Conservation (phyloP, 495 filamentous ascomycete genomes). For the Glutinoglossum americanum region DNA sequence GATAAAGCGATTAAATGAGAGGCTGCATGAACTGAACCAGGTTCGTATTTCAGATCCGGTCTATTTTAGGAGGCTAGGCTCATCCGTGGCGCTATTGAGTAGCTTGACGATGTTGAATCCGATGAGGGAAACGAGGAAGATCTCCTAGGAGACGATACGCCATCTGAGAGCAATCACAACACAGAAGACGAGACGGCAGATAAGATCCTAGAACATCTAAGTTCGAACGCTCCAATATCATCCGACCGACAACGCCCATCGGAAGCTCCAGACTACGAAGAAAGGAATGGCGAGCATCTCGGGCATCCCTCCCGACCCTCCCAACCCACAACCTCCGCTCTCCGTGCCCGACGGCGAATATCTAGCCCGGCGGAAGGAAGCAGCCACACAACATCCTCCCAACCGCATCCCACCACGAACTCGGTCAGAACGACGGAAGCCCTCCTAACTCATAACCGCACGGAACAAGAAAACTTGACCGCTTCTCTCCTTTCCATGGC, state of each 20-base stretch:
- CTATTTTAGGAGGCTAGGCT: conserved; percentile 6
- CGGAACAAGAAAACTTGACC: conserved; percentile 71
- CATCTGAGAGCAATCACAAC: background rate
- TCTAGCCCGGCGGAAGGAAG: background rate
- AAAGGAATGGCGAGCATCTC: background rate
- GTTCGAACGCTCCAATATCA: background rate
- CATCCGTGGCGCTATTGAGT: conserved; percentile 7
- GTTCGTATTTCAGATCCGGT: conserved; percentile 15
- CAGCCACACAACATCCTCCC: background rate
- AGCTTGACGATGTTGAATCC: conserved; percentile 9
- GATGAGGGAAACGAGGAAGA: conserved; percentile 7
- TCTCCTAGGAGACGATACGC: background rate
- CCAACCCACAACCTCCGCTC: background rate
- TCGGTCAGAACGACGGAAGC: conserved; percentile 28
- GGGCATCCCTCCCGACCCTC: background rate
- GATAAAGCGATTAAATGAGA: conserved; percentile 36
- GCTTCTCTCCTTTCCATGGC: conserved; percentile 59
- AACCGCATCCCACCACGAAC: background rate
- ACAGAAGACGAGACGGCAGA: background rate
- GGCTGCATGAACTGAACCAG: conserved; percentile 38
- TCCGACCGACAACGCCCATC: background rate
- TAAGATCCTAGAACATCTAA: background rate
- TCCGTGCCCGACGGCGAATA: background rate
- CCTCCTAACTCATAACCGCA: conserved; percentile 47
- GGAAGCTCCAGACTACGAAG: background rate